Base-by-base conservation (phyloP, 495 filamentous ascomycete genomes). In the Penicillium parvum region DNA sequence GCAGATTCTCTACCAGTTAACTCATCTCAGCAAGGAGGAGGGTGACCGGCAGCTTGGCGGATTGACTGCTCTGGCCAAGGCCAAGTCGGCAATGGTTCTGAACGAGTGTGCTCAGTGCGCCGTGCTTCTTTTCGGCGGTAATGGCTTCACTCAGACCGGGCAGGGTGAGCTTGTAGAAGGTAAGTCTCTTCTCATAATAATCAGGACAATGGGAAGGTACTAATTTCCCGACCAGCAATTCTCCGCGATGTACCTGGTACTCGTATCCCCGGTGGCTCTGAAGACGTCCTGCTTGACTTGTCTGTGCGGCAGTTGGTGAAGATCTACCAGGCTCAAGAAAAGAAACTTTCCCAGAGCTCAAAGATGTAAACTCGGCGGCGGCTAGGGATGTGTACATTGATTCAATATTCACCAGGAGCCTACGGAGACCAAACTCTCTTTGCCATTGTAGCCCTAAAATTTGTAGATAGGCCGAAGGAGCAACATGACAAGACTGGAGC, bases 271-370 rank as follows among this genome's bases (percentile, higher is more conserved):
- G 85, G 84, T 35, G 85, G 85, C 0, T 81, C 75, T 11, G 85
- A 90, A 58, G 85, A 90, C 61, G 84, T 90, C 3, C 64, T 88
- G 57, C 66, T 88, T 1, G 85, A 88, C 64, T 59, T 88, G 25
- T 78, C 77, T 8, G 72, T 90, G 17, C 64, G 83, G 21, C 84
- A 88, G 57, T 62, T 88, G 33, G 78, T 87, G 36, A 88, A 88
- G 70, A 76, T 83, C 16, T 88, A 82, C 57, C 67, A 78, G 50
- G 65, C 64, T 12, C 75, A 86, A 60, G 81, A 77, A 26, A 81
- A 80, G 58, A 67, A 70, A 43, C 58, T 88, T 43, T 71, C 81
- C 26, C 55, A 65, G 40, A 44, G 22, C 21, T 64, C 72, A 6
- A 70, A 61, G 45, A 65, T 71, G 22, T 69, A 43, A 52, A 33